phyloP scores from a whole-genome alignment of 2,329 filamentous ascomycete genomes.

The Xylaria hypoxylon region DNA sequence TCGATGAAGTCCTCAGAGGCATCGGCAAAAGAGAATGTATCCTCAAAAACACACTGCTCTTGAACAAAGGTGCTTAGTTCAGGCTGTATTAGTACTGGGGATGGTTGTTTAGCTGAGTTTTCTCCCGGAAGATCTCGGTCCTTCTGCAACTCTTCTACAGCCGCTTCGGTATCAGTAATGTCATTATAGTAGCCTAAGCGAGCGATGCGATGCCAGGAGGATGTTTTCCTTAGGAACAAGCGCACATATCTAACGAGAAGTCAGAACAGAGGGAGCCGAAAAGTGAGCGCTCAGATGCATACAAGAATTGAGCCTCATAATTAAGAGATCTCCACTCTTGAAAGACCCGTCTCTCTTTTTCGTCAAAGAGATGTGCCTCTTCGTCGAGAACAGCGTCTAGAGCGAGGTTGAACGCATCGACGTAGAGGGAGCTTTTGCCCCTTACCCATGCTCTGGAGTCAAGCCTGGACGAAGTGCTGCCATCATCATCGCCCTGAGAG shows the following conservation, averaged over 20 bases:
- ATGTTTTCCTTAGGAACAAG: slow-evolving; percentile 90
- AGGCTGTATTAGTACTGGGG: slow-evolving; percentile 39
- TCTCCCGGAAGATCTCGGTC: slow-evolving; percentile 64
- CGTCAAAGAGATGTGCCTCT: slow-evolving; percentile 87
- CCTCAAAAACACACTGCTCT: slow-evolving; percentile 61
- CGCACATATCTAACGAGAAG: slow-evolving; percentile 79
- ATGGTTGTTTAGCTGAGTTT: slow-evolving; percentile 33
- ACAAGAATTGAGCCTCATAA: slow-evolving; percentile 94
- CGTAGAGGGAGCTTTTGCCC: slow-evolving; percentile 90
- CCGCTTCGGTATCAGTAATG: slow-evolving; percentile 77
- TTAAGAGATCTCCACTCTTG: slow-evolving; percentile 75
- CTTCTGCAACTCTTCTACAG: slow-evolving; percentile 73
- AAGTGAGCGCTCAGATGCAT: slow-evolving; percentile 52
- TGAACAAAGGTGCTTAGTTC: slow-evolving; percentile 51
- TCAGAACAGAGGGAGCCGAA: slow-evolving; percentile 31
- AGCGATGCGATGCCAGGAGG: slow-evolving; percentile 87
- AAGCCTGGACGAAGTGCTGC: slow-evolving; percentile 65
- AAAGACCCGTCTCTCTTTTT: slow-evolving; percentile 82
- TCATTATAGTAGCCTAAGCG: slow-evolving; percentile 85
- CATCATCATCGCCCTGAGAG: slow-evolving; percentile 61
- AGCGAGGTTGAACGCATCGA: slow-evolving; percentile 95
- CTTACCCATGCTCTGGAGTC: slow-evolving; percentile 71
- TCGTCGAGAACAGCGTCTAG: slow-evolving; percentile 90
- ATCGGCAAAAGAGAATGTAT: slow-evolving; percentile 82
- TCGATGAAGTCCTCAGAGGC: slow-evolving; percentile 78